Base-by-base conservation (phyloP, 139 green algal species). In the Auxenochlorella protothecoides region DNA sequence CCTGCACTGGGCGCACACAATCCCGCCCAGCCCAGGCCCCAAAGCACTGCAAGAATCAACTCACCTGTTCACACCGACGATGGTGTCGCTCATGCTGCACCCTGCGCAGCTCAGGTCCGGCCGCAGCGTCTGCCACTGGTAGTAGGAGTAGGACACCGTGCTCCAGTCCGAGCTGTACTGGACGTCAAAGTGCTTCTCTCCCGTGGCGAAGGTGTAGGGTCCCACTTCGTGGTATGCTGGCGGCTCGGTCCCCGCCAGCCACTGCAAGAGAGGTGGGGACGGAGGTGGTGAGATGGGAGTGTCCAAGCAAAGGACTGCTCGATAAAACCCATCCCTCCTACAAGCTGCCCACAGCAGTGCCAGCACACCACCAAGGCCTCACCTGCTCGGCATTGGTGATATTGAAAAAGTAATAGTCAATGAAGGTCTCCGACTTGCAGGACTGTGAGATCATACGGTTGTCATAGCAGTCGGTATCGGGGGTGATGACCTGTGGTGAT, bases 401-500 rank as follows among this genome's bases (percentile, higher is more conserved):
- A 63, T 84, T 77, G 60, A 68, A 84, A 51, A 84, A 79, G 66
- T 67, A 80, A 72, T 84, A 84, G 7, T 84, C 72, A 1, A 44
- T 44, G 27, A 44, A 44, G 27, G 27, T 44, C 27, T 44, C 27
- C 27, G 27, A 44, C n/a, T 73, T 15, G 66, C 76, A 80, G 3
- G 62, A 57, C 55, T 80, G 71, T 6, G 55, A 59, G 5, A 11
- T 27, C 8, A 74, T 3, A 3, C n/a, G 68, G 65, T 78, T 53
- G 59, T 80, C 60, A 64, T 59, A 74, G 78, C 79, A 84, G 59
- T 76, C 16, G 9, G 59, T 74, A 12, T 66, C 12, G 13, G 77
- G 68, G 15, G 72, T 76, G 65, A 84, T 72, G 65, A 83, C 59
- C 55, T 69, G 66, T 3, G 55, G 63, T 57, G 53, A 63, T 54